Evolutionary conservation across 208 protist species (phyloP).

Genomic region (Acanthamoeba royreba): DNA sequence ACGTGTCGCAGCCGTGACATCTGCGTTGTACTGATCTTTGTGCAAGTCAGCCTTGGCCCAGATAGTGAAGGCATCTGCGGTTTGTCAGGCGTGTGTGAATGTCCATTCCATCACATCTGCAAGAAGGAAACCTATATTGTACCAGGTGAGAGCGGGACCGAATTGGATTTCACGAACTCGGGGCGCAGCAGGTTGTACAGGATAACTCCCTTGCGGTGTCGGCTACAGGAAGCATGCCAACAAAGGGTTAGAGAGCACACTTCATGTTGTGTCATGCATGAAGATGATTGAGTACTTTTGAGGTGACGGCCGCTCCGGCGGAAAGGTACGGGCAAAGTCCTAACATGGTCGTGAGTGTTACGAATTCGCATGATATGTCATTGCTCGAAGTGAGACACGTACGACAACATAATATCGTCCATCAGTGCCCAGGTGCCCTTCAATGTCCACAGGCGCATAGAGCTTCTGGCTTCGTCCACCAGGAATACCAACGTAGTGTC

Average conservation of each 20-base stretch:
- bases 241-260: not conserved
- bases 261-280: too few species aligned
- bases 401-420: constrained; percentile 33
- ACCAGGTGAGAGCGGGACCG: not conserved
- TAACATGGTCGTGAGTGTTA: not conserved
- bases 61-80: constrained; percentile 21
- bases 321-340: constrained; percentile 31
- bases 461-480: not conserved
- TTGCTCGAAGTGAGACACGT: too few species aligned
- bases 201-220: not conserved
- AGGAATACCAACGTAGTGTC: not conserved
- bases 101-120: too few species aligned
- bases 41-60: constrained; percentile 1
- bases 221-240: not conserved
- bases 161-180: not conserved
- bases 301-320: not conserved
- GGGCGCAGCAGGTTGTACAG: constrained; percentile 10
- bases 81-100: too few species aligned
- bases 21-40: not conserved
- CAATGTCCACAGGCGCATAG: constrained; percentile 18
- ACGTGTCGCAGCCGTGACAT: not conserved
- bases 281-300: not conserved
- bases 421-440: not conserved
- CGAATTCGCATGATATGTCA: too few species aligned
- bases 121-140: too few species aligned